Base-by-base conservation (phyloP, 352 stramenopile species). In the Globisporangium barbulae region DNA sequence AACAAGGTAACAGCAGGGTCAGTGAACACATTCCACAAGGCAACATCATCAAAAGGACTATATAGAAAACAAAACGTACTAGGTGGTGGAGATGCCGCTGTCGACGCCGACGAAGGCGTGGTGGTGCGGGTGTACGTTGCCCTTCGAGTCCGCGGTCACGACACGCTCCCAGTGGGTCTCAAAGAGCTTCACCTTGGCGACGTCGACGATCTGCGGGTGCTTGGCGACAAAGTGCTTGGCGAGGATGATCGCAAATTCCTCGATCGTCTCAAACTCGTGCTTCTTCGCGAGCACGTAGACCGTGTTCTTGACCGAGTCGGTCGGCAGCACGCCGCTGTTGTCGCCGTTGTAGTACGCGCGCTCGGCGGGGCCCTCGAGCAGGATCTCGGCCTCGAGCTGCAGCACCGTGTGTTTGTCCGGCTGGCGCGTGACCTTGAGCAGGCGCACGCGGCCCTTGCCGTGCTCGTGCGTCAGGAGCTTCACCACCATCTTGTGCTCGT, bases 291-390 rank as follows among this genome's bases (percentile, higher is more conserved):
- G 53, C 61, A 90, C 83, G 70, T 94, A 96, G 31, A 96, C 83
- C 41, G 88, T 95, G 72, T 97, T 97, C 77, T 97, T 97, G 72
- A 94, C 76, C 63, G 89, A 96, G 71, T 97, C 89, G 6, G 89
- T 97, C 47, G 88, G 84, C 48, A 97, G 72, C 65, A 97, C 87
- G 25, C 74, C 71, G 48, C 78, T 74, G 66, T 97, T 97, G 76
- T 97, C 87, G 61, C 84, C 88, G 56, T 85, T 65, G 60, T 89
- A 90, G 74, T 96, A 97, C 30, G 84, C 84, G 55, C 70, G 74
- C 62, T 90, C 79, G 33, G 85, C 87, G 6, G 83, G 83, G 33
- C 89, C 89, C 61, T 95, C 81, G 35, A 97, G 75, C 49, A 96
- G 71, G 53, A 96, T 79, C 68, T 96, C 73, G 47, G 88, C 88